phyloP scores from a whole-genome alignment of 345 rosid species.

The Lepidium sativum region DNA sequence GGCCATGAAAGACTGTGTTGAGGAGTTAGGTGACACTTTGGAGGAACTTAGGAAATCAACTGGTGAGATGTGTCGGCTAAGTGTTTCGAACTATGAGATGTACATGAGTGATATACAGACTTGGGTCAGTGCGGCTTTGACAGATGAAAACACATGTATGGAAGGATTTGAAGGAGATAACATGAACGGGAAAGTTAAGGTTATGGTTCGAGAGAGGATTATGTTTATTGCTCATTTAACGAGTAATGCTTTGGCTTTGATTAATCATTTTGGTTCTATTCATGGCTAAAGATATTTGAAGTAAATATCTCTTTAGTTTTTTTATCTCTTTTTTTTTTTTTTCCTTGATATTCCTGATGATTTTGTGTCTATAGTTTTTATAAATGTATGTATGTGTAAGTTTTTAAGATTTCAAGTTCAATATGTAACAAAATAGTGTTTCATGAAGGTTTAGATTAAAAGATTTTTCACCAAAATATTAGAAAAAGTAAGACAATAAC shows the following conservation, averaged over 20 bases:
- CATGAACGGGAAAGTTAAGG: conserved; percentile 36
- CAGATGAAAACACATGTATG: conserved; percentile 56
- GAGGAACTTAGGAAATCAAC: conserved; percentile 52
- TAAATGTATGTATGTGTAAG: not conserved
- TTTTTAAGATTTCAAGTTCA: not conserved
- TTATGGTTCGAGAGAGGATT: conserved; percentile 32
- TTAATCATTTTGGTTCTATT: conserved; percentile 49
- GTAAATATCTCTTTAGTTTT: not conserved
- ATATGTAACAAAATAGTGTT: not conserved
- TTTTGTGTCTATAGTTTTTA: not conserved
- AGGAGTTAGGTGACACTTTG: conserved; percentile 47
- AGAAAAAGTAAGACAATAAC: not conserved
- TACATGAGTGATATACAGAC: conserved; percentile 52
- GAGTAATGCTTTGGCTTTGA: conserved; percentile 70
- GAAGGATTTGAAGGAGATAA: conserved; percentile 49
- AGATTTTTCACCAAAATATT: not conserved
- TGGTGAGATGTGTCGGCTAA: conserved; percentile 38
- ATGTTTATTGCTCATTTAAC: conserved; percentile 47
- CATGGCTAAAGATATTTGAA: conserved; percentile 22
- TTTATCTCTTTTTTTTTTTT: not conserved
- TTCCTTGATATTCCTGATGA: not conserved
- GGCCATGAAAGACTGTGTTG: conserved; percentile 65
- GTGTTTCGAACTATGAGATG: conserved; percentile 25
- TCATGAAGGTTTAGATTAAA: not conserved
- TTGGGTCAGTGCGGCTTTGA: conserved; percentile 80